Base-by-base conservation (phyloP, 129 eudicot genomes). In the Ambrosia artemisiifolia region DNA sequence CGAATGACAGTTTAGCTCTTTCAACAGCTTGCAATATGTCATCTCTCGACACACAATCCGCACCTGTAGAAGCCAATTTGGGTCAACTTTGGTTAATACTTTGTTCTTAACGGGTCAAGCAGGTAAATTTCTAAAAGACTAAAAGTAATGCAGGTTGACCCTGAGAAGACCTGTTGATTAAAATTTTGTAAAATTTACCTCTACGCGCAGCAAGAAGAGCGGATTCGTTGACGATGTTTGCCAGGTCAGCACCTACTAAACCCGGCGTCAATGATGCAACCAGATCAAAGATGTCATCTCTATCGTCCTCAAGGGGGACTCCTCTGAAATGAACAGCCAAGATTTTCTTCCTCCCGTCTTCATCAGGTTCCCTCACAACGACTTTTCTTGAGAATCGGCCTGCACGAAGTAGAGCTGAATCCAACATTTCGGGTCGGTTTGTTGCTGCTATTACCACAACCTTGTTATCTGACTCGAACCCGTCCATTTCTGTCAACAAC, bases 401-500 rank as follows among this genome's bases (percentile, higher is more conserved):
- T 9, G 84, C 86, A 24, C 86, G 83, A 60, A 79, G 75, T 7
- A 85, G 67, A 4, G 89, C 89, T 5, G 80, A 72, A 49, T 81
- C 89, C 69, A 85, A 44, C 76, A 83, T 77, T 74, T 85, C 89
- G 5, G 89, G 86, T 72, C 89, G 35, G 56, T 85, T 85, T 11
- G 89, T 85, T 5, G 89, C 89, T 6, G 89, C 86, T 3, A 85
- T 78, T 13, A 85, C 86, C 18, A 85, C 76, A 65, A 81, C 89
- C 38, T 74, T 78, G 11, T 77, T 75, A 63, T 81, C 86, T 10
- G 85, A 78, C 72, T 78, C 79, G 19, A 85, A 85, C 12, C 89
- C 89, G 12, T 81, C 89, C 89, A 85, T 85, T 71, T 85, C 89
- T 20, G 86, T 85, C 62, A 85, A 72, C 71, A 85, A 70, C 89